Conservation (phyloP, 176 grass and related monocot genomes). For the Cocos nucifera region DNA sequence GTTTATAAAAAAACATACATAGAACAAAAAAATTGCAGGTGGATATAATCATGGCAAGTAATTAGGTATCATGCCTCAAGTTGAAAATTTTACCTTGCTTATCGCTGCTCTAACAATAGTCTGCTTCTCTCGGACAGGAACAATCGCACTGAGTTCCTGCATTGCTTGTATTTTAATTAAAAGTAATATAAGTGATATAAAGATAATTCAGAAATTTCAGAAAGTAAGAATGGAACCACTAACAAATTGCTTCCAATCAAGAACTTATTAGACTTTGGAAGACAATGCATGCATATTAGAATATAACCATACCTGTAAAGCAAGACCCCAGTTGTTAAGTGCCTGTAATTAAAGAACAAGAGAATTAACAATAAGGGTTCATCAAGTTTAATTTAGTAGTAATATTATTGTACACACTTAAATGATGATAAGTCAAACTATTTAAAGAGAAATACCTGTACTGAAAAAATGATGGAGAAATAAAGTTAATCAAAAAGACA, state of each 20-base stretch:
- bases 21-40: background rate
- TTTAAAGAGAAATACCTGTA: no score
- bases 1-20: no score
- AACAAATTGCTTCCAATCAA: no score
- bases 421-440: no score
- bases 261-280: no score
- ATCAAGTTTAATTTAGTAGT: background rate
- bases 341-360: conserved; percentile 43
- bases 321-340: conserved; percentile 99
- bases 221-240: no score
- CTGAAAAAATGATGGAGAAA: no score
- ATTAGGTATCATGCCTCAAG: background rate
- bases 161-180: conserved; percentile 30
- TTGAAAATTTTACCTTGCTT: conserved; percentile 61
- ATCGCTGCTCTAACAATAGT: conserved; percentile 96
- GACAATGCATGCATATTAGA: no score
- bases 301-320: conserved; percentile 43
- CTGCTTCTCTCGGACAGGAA: conserved; percentile 89
- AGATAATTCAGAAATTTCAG: background rate
- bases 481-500: no score
- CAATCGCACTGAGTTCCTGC: conserved; percentile 94
- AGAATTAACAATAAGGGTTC: conserved; percentile 5
- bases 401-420: no score
- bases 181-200: conserved; percentile 9
- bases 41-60: no score